These are phyloP conservation scores for Trichosporon sp. DNA, from an alignment of 1,284 basidiomycete species.

Conservation along the genomic window DNA sequence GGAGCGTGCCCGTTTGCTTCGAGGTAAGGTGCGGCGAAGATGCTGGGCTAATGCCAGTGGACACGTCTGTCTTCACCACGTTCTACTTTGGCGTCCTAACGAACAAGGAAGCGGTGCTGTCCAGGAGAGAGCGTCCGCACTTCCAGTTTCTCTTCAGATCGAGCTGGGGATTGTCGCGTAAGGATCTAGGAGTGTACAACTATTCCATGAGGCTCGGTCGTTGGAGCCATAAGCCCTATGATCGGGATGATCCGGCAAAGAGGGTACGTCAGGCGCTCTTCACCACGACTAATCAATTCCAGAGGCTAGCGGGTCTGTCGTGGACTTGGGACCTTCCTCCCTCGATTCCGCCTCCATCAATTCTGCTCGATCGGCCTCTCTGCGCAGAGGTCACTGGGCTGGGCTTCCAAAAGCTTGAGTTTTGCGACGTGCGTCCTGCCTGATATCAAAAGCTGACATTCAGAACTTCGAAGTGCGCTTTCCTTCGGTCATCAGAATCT, in stretches of 20 bases:
- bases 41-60: slow-evolving; percentile 51
- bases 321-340: slow-evolving; percentile 56
- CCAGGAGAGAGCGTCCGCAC: slow-evolving; percentile 50
- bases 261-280: slow-evolving; percentile 15
- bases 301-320: slow-evolving; percentile 47
- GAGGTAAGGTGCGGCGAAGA: slow-evolving; percentile 57
- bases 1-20: slow-evolving; percentile 64
- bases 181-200: slow-evolving; percentile 64
- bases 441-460: neutral
- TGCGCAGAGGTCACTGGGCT: slow-evolving; percentile 71
- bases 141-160: slow-evolving; percentile 66
- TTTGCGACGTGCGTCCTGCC: slow-evolving; percentile 53
- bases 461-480: slow-evolving; percentile 77
- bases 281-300: neutral
- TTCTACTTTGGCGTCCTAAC: slow-evolving; percentile 62
- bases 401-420: slow-evolving; percentile 64
- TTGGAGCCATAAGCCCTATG: slow-evolving; percentile 33
- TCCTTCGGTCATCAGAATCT: slow-evolving; percentile 66
- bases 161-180: slow-evolving; percentile 64
- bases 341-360: slow-evolving; percentile 54
- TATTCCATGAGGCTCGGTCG: slow-evolving; percentile 56
- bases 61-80: slow-evolving; percentile 65
- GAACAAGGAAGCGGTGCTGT: slow-evolving; percentile 25
- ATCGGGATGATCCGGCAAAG: slow-evolving; percentile 35
- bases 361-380: slow-evolving; percentile 60